Conservation (phyloP, 2,329 filamentous ascomycete genomes). For the Fusarium caatingaense region DNA sequence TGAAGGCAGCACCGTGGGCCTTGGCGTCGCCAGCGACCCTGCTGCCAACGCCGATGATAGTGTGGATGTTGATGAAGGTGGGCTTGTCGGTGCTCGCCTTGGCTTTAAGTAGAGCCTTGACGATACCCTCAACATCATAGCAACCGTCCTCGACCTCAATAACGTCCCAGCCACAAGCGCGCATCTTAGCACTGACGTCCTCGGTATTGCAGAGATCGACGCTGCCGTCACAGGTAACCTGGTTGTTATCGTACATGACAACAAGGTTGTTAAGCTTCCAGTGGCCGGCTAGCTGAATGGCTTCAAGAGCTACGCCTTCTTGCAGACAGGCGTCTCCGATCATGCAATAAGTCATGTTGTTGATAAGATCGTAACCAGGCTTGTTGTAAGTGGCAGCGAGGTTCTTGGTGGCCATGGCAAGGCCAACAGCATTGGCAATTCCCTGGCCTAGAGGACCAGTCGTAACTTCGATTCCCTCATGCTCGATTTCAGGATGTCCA, state of each 20-base stretch:
- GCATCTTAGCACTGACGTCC: constrained; percentile 69
- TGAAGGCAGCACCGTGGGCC: constrained; percentile 69
- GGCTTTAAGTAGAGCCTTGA: constrained; percentile 59
- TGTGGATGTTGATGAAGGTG: constrained; percentile 68
- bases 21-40: constrained; percentile 61
- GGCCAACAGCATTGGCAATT: constrained; percentile 69
- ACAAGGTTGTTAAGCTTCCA: constrained; percentile 66
- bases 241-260: constrained; percentile 71
- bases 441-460: constrained; percentile 70
- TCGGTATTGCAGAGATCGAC: constrained; percentile 65
- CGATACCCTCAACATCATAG: constrained; percentile 58
- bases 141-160: constrained; percentile 65
- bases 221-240: constrained; percentile 68
- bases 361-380: constrained; percentile 60
- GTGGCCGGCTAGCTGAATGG: constrained; percentile 67
- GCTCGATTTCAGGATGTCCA: constrained; percentile 68
- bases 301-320: constrained; percentile 68
- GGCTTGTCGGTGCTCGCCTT: constrained; percentile 60
- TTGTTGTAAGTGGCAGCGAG: constrained; percentile 65
- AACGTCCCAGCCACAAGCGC: constrained; percentile 66
- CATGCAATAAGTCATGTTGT: constrained; percentile 67
- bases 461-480: constrained; percentile 68
- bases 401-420: constrained; percentile 68
- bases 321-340: constrained; percentile 68
- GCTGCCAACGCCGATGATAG: constrained; percentile 66